phyloP scores from a whole-genome alignment of 2,329 filamentous ascomycete species.

The Exophiala aquamarina region DNA sequence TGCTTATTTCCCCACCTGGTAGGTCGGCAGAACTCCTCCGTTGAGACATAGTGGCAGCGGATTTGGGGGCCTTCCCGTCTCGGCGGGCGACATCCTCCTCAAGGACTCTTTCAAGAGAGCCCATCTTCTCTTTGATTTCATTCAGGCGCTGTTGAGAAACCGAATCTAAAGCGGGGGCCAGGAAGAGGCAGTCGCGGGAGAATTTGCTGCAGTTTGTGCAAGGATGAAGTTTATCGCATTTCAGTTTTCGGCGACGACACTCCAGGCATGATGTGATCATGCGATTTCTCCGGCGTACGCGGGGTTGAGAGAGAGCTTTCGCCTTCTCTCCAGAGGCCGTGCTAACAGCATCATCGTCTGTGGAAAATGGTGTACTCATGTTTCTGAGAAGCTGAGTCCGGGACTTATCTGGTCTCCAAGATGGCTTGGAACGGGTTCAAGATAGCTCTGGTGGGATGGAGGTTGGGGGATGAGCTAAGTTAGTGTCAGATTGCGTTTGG shows the following conservation, averaged over 20 bases:
- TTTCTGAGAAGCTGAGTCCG: not conserved
- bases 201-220: conserved; percentile 63
- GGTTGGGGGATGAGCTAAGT: no score
- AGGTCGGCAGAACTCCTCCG: conserved; percentile 41
- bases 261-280: conserved; percentile 70
- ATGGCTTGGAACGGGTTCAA: no score
- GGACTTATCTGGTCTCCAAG: no score
- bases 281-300: conserved; percentile 60
- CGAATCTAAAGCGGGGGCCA: conserved; percentile 67
- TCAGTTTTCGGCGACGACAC: conserved; percentile 73
- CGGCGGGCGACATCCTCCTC: conserved; percentile 62
- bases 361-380: not conserved
- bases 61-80: conserved; percentile 10
- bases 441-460: no score
- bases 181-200: conserved; percentile 59
- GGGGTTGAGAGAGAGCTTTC: conserved; percentile 10
- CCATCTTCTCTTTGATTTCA: conserved; percentile 78
- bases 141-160: conserved; percentile 68
- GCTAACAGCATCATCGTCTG: not conserved
- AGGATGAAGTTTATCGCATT: conserved; percentile 72
- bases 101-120: conserved; percentile 66
- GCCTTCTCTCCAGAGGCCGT: conserved; percentile 10
- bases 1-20: conserved; percentile 47
- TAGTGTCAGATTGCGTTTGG: no score
- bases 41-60: conserved; percentile 36